phyloP scores from a whole-genome alignment of 306 rosid genomes.

The Cucurbita pepo region DNA sequence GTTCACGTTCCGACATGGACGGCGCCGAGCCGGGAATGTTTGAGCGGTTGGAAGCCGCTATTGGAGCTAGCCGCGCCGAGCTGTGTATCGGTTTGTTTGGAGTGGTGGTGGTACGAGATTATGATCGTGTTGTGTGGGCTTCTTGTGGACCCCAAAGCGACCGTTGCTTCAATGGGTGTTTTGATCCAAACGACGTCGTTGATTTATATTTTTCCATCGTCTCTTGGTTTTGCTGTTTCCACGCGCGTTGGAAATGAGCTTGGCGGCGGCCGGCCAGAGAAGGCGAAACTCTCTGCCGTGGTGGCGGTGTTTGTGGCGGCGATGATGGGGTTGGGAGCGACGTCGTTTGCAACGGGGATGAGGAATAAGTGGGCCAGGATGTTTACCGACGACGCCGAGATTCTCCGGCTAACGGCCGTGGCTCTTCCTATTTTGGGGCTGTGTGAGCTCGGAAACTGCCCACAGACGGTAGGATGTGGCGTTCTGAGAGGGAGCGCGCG shows the following conservation, averaged over 20 bases:
- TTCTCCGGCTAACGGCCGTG: slow-evolving; percentile 41
- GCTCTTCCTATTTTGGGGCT: slow-evolving; percentile 83
- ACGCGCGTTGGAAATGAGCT: slow-evolving; percentile 78
- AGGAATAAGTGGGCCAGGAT: slow-evolving; percentile 54
- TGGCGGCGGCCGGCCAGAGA: slow-evolving; percentile 32
- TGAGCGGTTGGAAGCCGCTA: slow-evolving; percentile 59
- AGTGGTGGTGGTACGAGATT: slow-evolving; percentile 99
- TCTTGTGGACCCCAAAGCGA: slow-evolving; percentile 55
- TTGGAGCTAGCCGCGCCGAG: slow-evolving; percentile 66
- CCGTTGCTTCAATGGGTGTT: slow-evolving; percentile 91
- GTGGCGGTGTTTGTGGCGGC: slow-evolving; percentile 45
- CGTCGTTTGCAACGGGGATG: slow-evolving; percentile 40
- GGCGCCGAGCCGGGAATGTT: slow-evolving; percentile 41
- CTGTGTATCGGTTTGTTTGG: slow-evolving; percentile 76
- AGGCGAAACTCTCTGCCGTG: slow-evolving; percentile 41
- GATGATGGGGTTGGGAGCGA: slow-evolving; percentile 45
- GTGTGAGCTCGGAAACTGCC: slow-evolving; percentile 90
- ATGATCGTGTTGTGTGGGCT: slow-evolving; percentile 80
- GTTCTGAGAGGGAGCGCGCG: slow-evolving; percentile 77
- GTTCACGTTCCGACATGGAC: slow-evolving; percentile 53
- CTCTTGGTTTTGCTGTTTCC: slow-evolving; percentile 66
- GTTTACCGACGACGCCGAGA: slow-evolving; percentile 44
- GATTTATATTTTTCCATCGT: slow-evolving; percentile 76
- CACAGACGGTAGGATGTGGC: slow-evolving; percentile 86
- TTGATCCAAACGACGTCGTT: slow-evolving; percentile 78